These are phyloP conservation scores for Ustilago cynodontis DNA, from an alignment of 1,284 basidiomycete species.

Conservation along the genomic window DNA sequence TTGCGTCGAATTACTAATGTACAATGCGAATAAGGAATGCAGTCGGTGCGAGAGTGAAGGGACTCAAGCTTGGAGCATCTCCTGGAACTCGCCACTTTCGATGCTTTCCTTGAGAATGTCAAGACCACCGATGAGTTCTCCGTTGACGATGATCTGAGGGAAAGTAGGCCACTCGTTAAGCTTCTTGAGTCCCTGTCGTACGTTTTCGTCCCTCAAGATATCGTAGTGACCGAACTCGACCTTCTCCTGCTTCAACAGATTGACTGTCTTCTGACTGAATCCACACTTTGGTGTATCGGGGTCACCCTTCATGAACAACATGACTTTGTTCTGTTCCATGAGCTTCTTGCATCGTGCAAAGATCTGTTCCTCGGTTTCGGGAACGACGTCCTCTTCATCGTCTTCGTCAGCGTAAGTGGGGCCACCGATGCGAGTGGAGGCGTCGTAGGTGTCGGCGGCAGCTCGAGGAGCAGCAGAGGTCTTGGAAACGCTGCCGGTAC, in stretches of 20 bases:
- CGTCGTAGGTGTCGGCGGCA: slow-evolving; percentile 54
- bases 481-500: slow-evolving; percentile 52
- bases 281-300: slow-evolving; percentile 81
- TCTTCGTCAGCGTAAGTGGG: slow-evolving; percentile 35
- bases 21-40: slow-evolving; percentile 15
- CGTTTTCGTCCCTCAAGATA: slow-evolving; percentile 79
- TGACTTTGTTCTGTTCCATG: slow-evolving; percentile 79
- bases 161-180: slow-evolving; percentile 84
- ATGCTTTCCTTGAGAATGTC: slow-evolving; percentile 71
- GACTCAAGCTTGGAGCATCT: slow-evolving; percentile 72
- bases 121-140: slow-evolving; percentile 80
- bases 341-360: slow-evolving; percentile 76
- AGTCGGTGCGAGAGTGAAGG: neutral
- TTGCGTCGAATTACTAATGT: slow-evolving; percentile 28
- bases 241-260: slow-evolving; percentile 75
- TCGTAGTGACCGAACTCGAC: slow-evolving; percentile 81
- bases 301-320: slow-evolving; percentile 98
- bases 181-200: slow-evolving; percentile 83
- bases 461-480: slow-evolving; percentile 57
- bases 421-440: slow-evolving; percentile 29
- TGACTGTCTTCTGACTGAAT: slow-evolving; percentile 80
- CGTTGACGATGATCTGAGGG: slow-evolving; percentile 78
- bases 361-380: slow-evolving; percentile 79
- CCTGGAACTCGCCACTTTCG: slow-evolving; percentile 76
- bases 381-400: slow-evolving; percentile 47